Evolutionary conservation across 176 grass and related monocot species (phyloP), one percentile per base, ranked within the genome.

Genomic region (Phoenix roebelenii): DNA sequence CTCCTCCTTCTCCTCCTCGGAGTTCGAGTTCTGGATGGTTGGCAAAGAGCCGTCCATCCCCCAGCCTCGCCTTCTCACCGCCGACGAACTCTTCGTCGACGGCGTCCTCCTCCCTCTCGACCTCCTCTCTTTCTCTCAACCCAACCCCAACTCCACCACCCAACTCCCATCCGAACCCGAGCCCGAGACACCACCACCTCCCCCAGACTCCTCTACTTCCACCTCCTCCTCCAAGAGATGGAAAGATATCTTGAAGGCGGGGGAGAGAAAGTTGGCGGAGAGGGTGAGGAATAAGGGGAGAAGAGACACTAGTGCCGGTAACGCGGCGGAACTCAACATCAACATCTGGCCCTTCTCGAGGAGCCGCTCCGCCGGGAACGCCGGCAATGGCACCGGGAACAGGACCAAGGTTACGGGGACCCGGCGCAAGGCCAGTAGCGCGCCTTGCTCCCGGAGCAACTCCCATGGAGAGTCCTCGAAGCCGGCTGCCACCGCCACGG

Each of bases 11-110:
- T 77, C 83, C 57, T 92, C 93, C 7, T 76, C 81, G 0, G 93
- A 98, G 73, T 98, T 98, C 81, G 93, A 98, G 82, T 98, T 98
- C 84, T 98, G 93, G 93, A 85, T 87, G 66, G 66, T 98, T 1
- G 87, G 81, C 58, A 78, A 50, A 53, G 83, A 88, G 70, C 72
- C 82, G 0, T 66, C 52, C 22, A 69, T 80, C 73, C 83, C 72
- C 5, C 48, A 78, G 12, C 73, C 77, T 1, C 51, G 28, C 9
- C 73, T 88, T 26, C 81, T 87, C 76, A 91, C 93, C n/a, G 93
- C 93, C 55, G 93, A 97, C 66, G 84, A 97, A 81, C 93, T 97
- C 76, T 92, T 97, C 78, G 89, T 81, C 63, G 84, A 82, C 58
- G 93, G 93, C 62, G 58, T 97, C 32, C 87, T 97, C 65, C 87